phyloP scores from a whole-genome alignment of 2,329 filamentous ascomycete genomes.

The Fusarium acutatum region DNA sequence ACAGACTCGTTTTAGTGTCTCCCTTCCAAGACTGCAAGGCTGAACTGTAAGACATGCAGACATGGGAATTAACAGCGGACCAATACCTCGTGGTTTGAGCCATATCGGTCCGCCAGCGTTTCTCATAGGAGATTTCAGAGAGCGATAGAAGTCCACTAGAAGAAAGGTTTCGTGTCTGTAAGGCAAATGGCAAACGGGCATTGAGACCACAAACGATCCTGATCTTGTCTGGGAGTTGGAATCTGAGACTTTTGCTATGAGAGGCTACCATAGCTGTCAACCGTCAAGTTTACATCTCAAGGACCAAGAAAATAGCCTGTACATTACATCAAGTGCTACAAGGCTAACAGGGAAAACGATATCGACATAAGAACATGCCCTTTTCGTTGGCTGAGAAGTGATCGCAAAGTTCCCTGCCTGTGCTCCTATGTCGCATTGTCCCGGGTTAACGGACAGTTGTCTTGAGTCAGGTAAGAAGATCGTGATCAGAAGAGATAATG shows the following conservation, averaged over 20 bases:
- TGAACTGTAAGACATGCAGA: conserved; percentile 2
- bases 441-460: background rate
- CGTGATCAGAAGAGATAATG: conserved; percentile 6
- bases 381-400: background rate
- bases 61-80: background rate
- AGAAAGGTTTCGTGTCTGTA: conserved; percentile 1
- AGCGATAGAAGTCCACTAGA: conserved; percentile 24
- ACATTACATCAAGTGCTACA: background rate
- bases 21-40: conserved; percentile 8
- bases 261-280: background rate
- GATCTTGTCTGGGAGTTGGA: background rate
- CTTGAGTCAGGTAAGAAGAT: conserved; percentile 25
- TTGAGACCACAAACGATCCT: conserved; percentile 12
- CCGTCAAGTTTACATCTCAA: background rate
- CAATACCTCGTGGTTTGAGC: conserved; percentile 10
- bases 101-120: background rate
- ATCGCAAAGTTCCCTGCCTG: conserved; percentile 5
- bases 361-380: background rate
- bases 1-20: background rate
- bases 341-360: background rate
- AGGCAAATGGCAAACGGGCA: conserved; percentile 17
- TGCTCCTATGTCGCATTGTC: background rate
- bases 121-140: conserved; percentile 2
- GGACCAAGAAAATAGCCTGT: background rate
- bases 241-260: background rate